Percentiles rank a stretch among this genome's conserved stretches.
Conservation (phyloP, 2,329 filamentous ascomycete species). For the Epichloe coenophiala region DNA sequence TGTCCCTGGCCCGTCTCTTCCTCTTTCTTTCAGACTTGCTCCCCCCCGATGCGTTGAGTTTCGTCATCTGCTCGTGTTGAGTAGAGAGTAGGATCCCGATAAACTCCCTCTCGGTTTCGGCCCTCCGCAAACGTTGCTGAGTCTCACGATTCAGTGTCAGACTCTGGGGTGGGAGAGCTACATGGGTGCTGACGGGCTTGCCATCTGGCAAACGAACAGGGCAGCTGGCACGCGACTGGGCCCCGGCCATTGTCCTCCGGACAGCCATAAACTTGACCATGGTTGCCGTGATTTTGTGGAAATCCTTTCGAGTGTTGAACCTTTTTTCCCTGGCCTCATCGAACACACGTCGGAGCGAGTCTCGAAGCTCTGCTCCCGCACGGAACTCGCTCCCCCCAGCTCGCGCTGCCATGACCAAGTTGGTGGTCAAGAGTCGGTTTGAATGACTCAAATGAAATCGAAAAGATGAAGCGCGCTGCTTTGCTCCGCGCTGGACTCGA, state of each 20-base stretch:
- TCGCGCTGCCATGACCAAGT: not conserved
- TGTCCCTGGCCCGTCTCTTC: not conserved
- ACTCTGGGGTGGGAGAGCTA: conserved; percentile 6
- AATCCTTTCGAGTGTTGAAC: conserved; percentile 6
- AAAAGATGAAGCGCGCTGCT: no score
- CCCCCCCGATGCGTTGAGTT: not conserved
- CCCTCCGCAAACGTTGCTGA: conserved; percentile 2
- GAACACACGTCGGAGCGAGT: conserved; percentile 9
- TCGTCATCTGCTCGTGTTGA: not conserved
- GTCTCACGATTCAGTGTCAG: conserved; percentile 5
- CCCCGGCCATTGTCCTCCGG: conserved; percentile 6
- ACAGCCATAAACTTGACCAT: conserved; percentile 8
- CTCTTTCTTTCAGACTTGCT: not conserved
- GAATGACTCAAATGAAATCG: no score
- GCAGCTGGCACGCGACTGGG: conserved; percentile 8
- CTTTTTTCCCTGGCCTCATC: conserved; percentile 7
- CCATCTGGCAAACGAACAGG: conserved; percentile 11
- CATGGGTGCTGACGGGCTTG: conserved; percentile 2
- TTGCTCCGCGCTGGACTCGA: no score
- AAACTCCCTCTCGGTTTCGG: not conserved
- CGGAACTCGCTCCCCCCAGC: conserved; percentile 5
- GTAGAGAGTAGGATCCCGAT: not conserved
- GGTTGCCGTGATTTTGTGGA: conserved; percentile 5
- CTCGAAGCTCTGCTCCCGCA: conserved; percentile 7
- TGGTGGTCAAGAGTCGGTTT: not conserved